phyloP scores from a whole-genome alignment of 2,329 filamentous ascomycete species.

The Cordyceps pruinosa region DNA sequence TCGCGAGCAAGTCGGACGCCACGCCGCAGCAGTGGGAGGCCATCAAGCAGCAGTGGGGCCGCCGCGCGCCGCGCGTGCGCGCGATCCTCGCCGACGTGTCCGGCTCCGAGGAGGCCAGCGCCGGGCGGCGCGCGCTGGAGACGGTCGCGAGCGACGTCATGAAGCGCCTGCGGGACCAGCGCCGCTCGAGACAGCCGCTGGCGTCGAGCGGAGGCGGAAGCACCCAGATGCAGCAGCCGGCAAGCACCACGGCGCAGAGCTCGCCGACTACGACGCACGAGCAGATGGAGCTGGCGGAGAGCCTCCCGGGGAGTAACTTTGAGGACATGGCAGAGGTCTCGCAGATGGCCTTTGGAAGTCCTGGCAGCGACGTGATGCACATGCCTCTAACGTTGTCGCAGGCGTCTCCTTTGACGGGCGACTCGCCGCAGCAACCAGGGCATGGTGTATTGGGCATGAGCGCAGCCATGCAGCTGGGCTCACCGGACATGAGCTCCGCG shows the following conservation, averaged over 20 bases:
- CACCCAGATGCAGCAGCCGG: neutral
- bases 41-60: conserved; percentile 62
- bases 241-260: conserved; percentile 5
- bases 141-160: conserved; percentile 68
- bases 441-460: conserved; percentile 20
- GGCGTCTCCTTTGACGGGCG: conserved; percentile 16
- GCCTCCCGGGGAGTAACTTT: conserved; percentile 18
- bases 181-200: conserved; percentile 20
- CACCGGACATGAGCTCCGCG: conserved; percentile 31
- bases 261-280: conserved; percentile 14
- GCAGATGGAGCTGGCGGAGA: conserved; percentile 17
- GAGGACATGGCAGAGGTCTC: conserved; percentile 21
- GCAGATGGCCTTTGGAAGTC: conserved; percentile 20
- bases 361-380: conserved; percentile 17
- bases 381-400: conserved; percentile 19
- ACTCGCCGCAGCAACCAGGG: conserved; percentile 17
- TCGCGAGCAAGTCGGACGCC: conserved; percentile 66
- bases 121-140: conserved; percentile 60
- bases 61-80: conserved; percentile 47
- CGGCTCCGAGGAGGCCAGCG: conserved; percentile 43
- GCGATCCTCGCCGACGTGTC: conserved; percentile 44
- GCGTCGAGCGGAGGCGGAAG: neutral
- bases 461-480: conserved; percentile 23
- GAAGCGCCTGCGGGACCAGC: conserved; percentile 67
- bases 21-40: conserved; percentile 65